phyloP scores from a whole-genome alignment of 345 rosid species.

The Salix purpurea region DNA sequence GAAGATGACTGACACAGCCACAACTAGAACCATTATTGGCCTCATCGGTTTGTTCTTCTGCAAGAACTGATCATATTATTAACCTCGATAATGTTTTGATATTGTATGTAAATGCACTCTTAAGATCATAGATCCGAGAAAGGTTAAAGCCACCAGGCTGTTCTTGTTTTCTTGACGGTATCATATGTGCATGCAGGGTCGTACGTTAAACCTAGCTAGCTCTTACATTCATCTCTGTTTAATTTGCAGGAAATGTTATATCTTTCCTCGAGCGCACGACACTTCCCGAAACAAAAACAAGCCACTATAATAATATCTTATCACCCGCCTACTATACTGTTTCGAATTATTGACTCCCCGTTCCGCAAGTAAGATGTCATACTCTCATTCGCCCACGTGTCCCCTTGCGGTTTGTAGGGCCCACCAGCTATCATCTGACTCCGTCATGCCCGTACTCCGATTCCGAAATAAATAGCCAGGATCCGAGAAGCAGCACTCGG shows the following conservation, averaged over 20 bases:
- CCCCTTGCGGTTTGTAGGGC: conserved; percentile 20
- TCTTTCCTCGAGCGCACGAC: not conserved
- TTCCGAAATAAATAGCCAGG: conserved; percentile 1
- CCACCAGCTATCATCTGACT: not conserved
- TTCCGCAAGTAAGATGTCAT: conserved; percentile 27
- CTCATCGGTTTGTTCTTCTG: not conserved
- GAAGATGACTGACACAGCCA: not conserved
- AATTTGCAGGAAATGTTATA: not conserved
- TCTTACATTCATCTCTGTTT: not conserved
- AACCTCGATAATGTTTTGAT: not conserved
- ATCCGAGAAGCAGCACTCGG: conserved; percentile 23
- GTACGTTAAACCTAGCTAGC: not conserved
- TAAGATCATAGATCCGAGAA: no score
- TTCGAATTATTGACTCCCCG: conserved; percentile 1
- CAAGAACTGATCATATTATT: not conserved
- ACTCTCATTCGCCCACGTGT: conserved; percentile 24
- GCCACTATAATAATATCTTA: not conserved
- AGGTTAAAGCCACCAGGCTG: no score
- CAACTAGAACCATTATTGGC: not conserved
- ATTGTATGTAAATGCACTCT: no score
- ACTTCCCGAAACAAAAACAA: not conserved
- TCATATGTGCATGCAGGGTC: not conserved
- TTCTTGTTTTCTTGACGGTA: no score
- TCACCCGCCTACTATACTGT: not conserved
- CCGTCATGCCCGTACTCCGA: not conserved